A percentile compares a stretch with the other conserved stretches of the same genome.
Conservation (phyloP, 2,329 filamentous ascomycete genomes). For the Plectosphaerella sp. region DNA sequence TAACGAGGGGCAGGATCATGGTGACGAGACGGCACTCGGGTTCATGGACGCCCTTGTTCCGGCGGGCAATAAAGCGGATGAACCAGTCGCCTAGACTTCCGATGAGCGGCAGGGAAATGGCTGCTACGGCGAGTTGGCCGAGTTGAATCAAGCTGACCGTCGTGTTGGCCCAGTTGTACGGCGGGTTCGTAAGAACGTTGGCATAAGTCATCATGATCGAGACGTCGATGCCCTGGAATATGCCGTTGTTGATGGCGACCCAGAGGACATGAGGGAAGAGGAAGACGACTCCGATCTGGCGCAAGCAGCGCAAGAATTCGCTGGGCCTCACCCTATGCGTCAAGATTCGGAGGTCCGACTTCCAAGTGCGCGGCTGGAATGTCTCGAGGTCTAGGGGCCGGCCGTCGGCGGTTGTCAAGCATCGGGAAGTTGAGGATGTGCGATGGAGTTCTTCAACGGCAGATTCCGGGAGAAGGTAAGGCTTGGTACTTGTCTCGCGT, state of each 20-base stretch:
- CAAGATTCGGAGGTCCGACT: slow-evolving; percentile 4
- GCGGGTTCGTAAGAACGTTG: slow-evolving; percentile 6
- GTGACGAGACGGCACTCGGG: slow-evolving; percentile 30
- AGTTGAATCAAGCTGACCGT: slow-evolving; percentile 9
- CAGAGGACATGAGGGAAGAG: slow-evolving; percentile 10
- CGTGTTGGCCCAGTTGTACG: slow-evolving; percentile 10
- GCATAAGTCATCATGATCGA: slow-evolving; percentile 11
- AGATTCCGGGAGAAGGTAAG: too few relatives aligned
- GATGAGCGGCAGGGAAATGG: slow-evolving; percentile 6
- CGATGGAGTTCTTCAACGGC: too few relatives aligned
- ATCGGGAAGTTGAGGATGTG: neutral
- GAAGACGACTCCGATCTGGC: slow-evolving; percentile 8
- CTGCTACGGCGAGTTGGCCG: slow-evolving; percentile 4
- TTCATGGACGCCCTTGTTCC: slow-evolving; percentile 34
- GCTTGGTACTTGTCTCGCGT: neutral
- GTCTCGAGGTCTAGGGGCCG: neutral
- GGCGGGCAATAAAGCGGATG: slow-evolving; percentile 21
- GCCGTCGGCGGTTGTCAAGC: neutral
- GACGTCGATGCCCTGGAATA: slow-evolving; percentile 9
- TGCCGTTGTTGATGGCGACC: slow-evolving; percentile 8
- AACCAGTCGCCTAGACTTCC: slow-evolving; percentile 9
- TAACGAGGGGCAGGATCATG: slow-evolving; percentile 8
- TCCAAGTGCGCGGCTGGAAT: slow-evolving; percentile 3
- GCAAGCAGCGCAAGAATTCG: slow-evolving; percentile 2
- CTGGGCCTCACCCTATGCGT: slow-evolving; percentile 1